Conservation (phyloP, 1,139 yeast species). For the Magnusiomyces starmeri region DNA sequence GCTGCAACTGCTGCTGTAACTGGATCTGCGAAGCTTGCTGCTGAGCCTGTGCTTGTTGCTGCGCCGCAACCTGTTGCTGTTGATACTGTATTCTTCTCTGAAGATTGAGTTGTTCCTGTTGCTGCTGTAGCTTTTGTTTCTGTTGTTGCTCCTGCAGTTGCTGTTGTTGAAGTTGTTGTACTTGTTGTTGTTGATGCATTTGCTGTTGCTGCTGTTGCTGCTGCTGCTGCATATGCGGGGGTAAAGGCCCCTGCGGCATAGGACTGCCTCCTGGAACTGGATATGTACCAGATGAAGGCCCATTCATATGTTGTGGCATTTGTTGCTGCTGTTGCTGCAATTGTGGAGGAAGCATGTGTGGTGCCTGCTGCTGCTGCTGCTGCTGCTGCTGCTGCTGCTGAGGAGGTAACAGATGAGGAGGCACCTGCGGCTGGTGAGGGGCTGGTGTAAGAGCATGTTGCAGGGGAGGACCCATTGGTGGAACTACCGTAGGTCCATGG, state of each 20-base stretch:
- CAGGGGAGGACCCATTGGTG: background rate
- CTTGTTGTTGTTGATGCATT: constrained; percentile 7
- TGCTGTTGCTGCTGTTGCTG: constrained; percentile 12
- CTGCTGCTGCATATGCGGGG: constrained; percentile 13
- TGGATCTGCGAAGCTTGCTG: constrained; percentile 2
- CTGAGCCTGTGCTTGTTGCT: constrained; percentile 1
- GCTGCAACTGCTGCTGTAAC: constrained; percentile 19
- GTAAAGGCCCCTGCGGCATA: constrained; percentile 1
- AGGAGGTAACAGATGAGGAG: background rate
- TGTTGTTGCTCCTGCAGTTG: constrained; percentile 7
- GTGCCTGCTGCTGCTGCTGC: background rate
- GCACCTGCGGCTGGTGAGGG: background rate
- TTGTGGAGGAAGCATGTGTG: background rate
- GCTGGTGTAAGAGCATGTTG: constrained; percentile 6
- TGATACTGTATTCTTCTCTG: constrained; percentile 8
- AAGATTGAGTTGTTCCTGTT: constrained; percentile 2
- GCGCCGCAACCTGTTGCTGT: constrained; percentile 2
- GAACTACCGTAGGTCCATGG: background rate
- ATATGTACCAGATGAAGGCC: background rate
- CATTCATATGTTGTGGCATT: background rate
- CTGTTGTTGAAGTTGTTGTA: background rate
- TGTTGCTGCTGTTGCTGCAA: constrained; percentile 3
- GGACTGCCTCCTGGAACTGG: background rate
- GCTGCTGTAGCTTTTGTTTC: background rate
- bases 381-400: constrained; percentile 6